A percentile compares a stretch with the other conserved stretches of the same genome.
Evolutionary conservation across 371 early-diverging fungal species (phyloP).

Genomic region (Mucor plumbeus): DNA sequence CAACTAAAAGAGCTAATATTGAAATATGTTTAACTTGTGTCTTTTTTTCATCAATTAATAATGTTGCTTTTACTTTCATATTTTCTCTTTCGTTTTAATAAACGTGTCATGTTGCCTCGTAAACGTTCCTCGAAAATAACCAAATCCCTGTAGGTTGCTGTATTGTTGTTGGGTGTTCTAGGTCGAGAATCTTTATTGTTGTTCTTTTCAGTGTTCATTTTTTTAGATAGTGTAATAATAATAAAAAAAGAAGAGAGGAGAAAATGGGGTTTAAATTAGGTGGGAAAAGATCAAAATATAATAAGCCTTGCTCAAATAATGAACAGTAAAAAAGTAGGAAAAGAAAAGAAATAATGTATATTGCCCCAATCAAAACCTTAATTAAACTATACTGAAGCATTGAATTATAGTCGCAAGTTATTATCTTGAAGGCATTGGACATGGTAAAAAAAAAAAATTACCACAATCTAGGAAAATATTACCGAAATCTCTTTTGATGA

Average conservation of each 20-base stretch:
- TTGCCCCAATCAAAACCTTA: too few species aligned
- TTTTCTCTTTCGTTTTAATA: slow-evolving; percentile 63
- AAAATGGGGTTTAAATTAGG: slow-evolving; percentile 3
- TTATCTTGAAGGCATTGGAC: neutral
- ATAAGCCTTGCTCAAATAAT: neutral
- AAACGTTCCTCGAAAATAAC: slow-evolving; percentile 74
- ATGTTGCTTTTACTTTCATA: slow-evolving; percentile 58
- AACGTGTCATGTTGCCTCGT: slow-evolving; percentile 61
- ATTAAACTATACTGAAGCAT: too few species aligned
- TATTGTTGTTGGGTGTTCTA: slow-evolving; percentile 22
- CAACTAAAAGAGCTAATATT: slow-evolving; percentile 37
- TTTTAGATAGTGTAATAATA: neutral
- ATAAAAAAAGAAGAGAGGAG: neutral
- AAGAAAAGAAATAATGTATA: neutral
- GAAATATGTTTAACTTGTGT: neutral
- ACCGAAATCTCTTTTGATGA: neutral
- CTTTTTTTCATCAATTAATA: neutral
- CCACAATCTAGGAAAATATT: neutral
- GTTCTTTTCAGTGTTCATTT: slow-evolving; percentile 7
- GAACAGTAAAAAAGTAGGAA: neutral
- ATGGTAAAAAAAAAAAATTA: neutral
- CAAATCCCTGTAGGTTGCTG: slow-evolving; percentile 66
- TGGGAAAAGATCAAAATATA: neutral
- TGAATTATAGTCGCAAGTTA: too few species aligned
- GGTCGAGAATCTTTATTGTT: slow-evolving; percentile 11